Base-by-base conservation (phyloP, 2,329 filamentous ascomycete genomes). In the Nothophaeocryptopus gaeumannii region DNA sequence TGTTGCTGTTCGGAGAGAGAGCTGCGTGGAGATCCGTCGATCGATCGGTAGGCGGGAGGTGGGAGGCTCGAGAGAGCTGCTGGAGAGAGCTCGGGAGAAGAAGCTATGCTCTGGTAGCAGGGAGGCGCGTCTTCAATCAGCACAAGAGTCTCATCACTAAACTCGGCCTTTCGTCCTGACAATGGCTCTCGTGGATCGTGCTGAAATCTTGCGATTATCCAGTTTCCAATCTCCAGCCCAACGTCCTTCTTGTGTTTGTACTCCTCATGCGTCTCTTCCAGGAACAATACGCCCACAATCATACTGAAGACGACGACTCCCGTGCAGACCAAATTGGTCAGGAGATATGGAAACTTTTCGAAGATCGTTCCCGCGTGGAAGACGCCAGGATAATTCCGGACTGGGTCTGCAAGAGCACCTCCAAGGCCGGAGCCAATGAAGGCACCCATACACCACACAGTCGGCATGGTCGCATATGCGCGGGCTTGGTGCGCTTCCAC, bases 381-480 rank as follows among this genome's bases (percentile, higher is more conserved):
- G 31, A 89, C 61, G 46, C 72, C 72, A 10, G 92, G 90, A 66
- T 93, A 93, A 67, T 82, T 90, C 56, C 84, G 78, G 64, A 89
- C 93, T 14, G 93, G 93, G 62, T 89, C 82, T 43, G 93, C 92
- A 43, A 99, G 79, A 50, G 89, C 83, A 62, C 93, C 93, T 64
- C 93, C 93, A 65, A 97, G 86, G 67, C 88, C 87, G 40, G 92
- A 91, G 31, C 93, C 93, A 60, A 96, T 78, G 62, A 97, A 96
- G 26, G 92, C 96, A 78, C 93, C 93, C 65, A 99, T 79, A 67
- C 91, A 96, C 93, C 93, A 99, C 20, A 97, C 89, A 67, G 96
- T 89, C 5, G 93, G 93, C 90, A 99, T 96, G 60, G 97, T 91
- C 10, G 92, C 89, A 72, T 95, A 99, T 42, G 92, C 93, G 62